Base-by-base conservation (phyloP, 2,329 filamentous ascomycete species). In the Fusarium denticulatum region DNA sequence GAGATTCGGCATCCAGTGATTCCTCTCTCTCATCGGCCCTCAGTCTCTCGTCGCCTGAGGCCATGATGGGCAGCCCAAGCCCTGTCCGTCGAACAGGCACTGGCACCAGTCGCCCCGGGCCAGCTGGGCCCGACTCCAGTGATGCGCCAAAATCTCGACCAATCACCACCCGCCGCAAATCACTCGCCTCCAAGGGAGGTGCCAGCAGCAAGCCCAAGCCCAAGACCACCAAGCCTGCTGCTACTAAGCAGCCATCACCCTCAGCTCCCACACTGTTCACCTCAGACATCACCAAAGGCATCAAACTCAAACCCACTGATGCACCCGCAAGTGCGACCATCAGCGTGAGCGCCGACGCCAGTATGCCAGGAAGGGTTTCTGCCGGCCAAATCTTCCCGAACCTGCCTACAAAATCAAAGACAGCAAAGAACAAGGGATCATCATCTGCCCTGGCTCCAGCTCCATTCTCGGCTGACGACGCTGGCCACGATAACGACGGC, bases 21-120 rank as follows among this genome's bases (percentile, higher is more conserved):
- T 85, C 83, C 26, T 85, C 83, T n/a, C 80, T 85, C 32, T 84
- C 83, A 24, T 82, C 82, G 24, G 79, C 78, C 47, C 78, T 80
- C 79, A 84, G 80, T 73, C 76, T 84, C 58, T 82, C 83, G 50
- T 84, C 83, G 57, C 83, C 82, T 34, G 81, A 83, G 60, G 79
- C 72, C 60, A 81, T 80, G 72, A 72, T 77, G 39, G 70, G 72
- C 43, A 70, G 72, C 71, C 64, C 63, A 63, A 81, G 79, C 71
- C 79, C 79, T 46, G 73, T 75, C 36, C 73, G 74, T 69, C 78
- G 77, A 74, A 75, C 73, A 68, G 79, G 61, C 58, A 69, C 76
- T 58, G 67, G 61, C 60, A 70, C 74, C 61, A 67, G 69, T 73
- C 71, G 71, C 68, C 76, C 71, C 61, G 71, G 60, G 47, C 64